A percentile compares a stretch with the other conserved stretches of the same genome.
These are phyloP conservation scores for Lactarius psammicola DNA, from an alignment of 768 basidiomycete species.

Conservation along the genomic window DNA sequence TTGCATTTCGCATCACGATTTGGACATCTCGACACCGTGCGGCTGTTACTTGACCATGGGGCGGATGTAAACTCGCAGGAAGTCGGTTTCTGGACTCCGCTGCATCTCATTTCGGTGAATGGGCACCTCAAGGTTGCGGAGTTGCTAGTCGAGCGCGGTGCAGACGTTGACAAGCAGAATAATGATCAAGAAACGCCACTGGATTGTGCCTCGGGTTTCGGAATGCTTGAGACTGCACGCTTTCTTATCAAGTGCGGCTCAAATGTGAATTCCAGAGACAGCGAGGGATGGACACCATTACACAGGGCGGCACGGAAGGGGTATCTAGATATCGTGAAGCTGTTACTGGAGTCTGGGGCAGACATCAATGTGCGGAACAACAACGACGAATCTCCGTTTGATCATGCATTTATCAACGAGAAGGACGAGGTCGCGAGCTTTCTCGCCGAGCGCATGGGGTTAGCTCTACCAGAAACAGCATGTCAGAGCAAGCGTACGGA, in stretches of 20 bases:
- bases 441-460: not conserved
- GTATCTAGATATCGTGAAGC: not conserved
- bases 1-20: not conserved
- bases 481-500: not conserved
- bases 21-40: not conserved
- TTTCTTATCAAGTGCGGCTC: not conserved
- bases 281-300: not conserved
- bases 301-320: not conserved
- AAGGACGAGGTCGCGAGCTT: not conserved
- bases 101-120: rapidly evolving
- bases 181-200: not conserved
- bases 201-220: not conserved
- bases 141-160: not conserved
- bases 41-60: not conserved
- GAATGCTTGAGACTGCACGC: not conserved
- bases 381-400: not conserved
- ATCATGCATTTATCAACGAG: not conserved
- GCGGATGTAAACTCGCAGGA: not conserved
- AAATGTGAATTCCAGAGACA: not conserved
- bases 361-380: not conserved
- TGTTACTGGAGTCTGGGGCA: not conserved
- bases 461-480: not conserved
- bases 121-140: not conserved
- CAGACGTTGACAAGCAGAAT: not conserved
- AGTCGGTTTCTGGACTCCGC: not conserved